Conservation (phyloP, 352 stramenopile genomes). For the Globisporangium spinosum region DNA sequence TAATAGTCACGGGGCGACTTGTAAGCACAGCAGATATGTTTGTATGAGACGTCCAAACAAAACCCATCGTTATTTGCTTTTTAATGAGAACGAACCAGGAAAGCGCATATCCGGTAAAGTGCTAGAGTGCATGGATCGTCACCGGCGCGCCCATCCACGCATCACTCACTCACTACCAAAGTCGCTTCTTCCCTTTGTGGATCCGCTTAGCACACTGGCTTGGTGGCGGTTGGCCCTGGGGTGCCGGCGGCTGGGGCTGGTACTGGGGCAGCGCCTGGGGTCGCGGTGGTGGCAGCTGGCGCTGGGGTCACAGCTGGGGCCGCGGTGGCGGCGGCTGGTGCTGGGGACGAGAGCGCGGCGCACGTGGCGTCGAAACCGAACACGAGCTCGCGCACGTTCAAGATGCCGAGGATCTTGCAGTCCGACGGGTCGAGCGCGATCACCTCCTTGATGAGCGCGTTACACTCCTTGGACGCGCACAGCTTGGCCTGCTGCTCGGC, state of each 20-base stretch:
- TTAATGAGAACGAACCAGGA: too few species aligned
- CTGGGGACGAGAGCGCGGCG: background rate
- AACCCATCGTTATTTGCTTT: too few species aligned
- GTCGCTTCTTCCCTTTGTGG: background rate
- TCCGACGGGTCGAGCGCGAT: background rate
- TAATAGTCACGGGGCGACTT: too few species aligned
- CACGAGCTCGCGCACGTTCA: background rate
- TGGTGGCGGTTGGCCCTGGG: background rate
- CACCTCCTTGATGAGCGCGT: background rate
- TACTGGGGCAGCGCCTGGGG: too few species aligned
- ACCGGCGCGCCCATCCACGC: background rate
- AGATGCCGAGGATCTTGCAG: background rate
- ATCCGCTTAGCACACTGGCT: background rate
- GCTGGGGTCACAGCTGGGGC: too few species aligned
- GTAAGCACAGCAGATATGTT: too few species aligned
- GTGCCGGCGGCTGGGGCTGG: background rate
- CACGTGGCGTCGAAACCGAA: background rate
- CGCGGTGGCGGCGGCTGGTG: background rate
- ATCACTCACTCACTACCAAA: background rate
- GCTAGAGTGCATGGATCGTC: too few species aligned
- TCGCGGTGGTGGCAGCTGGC: too few species aligned
- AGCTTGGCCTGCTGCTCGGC: background rate
- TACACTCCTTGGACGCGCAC: background rate
- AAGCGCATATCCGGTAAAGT: too few species aligned
- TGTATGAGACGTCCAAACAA: too few species aligned